Conservation (phyloP, 306 rosid species). For the Luffa acutangula region DNA sequence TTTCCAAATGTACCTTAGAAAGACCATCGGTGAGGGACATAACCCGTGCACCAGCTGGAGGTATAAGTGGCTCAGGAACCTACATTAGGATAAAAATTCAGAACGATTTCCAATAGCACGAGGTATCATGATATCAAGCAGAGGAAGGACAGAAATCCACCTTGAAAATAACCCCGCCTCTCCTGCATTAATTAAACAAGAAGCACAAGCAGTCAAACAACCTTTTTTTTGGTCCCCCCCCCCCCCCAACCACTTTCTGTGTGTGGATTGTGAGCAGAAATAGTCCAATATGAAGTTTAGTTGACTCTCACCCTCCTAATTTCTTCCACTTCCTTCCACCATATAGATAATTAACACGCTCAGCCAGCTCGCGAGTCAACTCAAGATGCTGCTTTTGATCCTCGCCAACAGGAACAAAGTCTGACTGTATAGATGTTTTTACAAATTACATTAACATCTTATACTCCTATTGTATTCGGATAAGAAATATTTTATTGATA, state of each 20-base stretch:
- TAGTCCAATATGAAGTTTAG: slow-evolving; percentile 10
- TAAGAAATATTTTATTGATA: background rate
- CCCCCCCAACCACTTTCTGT: background rate
- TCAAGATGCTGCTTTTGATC: slow-evolving; percentile 98
- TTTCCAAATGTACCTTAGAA: slow-evolving; percentile 51
- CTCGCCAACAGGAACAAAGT: slow-evolving; percentile 93
- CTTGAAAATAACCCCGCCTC: slow-evolving; percentile 83
- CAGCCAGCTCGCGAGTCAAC: slow-evolving; percentile 88
- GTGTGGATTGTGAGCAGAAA: background rate
- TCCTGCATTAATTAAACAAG: slow-evolving; percentile 49
- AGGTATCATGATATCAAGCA: slow-evolving; percentile 11
- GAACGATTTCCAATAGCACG: background rate
- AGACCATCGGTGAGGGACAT: slow-evolving; percentile 94
- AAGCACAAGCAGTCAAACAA: slow-evolving; percentile 21
- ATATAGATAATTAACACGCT: slow-evolving; percentile 71
- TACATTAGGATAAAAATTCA: slow-evolving; percentile 25
- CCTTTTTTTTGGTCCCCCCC: background rate
- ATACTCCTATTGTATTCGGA: background rate
- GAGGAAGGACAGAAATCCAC: slow-evolving; percentile 25
- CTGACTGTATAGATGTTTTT: slow-evolving; percentile 58
- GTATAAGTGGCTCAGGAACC: slow-evolving; percentile 97
- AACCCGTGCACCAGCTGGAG: slow-evolving; percentile 89
- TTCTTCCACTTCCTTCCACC: slow-evolving; percentile 99
- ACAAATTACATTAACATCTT: background rate
- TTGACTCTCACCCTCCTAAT: slow-evolving; percentile 80